Percentiles rank a stretch among this genome's conserved stretches.
Evolutionary conservation across 179 eudicot species (phyloP).

Genomic region (Drosera spatulata): DNA sequence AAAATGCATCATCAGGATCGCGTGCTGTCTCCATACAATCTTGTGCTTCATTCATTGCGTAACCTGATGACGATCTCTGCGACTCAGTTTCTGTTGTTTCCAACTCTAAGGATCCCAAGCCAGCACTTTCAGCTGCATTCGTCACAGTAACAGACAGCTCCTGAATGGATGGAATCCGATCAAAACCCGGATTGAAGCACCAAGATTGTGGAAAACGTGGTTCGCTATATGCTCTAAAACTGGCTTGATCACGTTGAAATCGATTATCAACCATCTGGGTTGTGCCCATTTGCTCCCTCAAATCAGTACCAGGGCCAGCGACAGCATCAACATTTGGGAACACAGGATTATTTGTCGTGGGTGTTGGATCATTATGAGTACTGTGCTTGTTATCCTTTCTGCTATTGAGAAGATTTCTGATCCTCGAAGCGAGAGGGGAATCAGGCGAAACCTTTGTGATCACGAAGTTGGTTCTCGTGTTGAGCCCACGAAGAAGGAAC

Average conservation of each 20-base stretch:
- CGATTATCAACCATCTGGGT: conserved; percentile 39
- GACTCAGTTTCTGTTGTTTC: conserved; percentile 57
- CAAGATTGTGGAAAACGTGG: conserved; percentile 14
- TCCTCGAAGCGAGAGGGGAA: conserved; percentile 73
- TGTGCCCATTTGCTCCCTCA: conserved; percentile 5
- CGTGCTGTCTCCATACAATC: conserved; percentile 46
- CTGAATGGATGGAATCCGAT: conserved; percentile 15
- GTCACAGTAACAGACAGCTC: conserved; percentile 22
- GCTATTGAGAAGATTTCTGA: conserved; percentile 52
- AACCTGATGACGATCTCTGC: conserved; percentile 49
- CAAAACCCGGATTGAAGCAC: conserved; percentile 13
- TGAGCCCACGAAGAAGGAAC: conserved; percentile 67
- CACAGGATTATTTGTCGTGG: not conserved
- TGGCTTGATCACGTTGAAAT: conserved; percentile 49
- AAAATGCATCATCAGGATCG: conserved; percentile 54
- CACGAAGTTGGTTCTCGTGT: conserved; percentile 67
- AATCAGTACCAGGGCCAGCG: conserved; percentile 4
- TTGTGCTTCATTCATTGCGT: conserved; percentile 37
- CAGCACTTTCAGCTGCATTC: conserved; percentile 9
- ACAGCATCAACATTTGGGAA: not conserved
- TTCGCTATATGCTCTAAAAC: conserved; percentile 23
- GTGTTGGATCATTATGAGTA: not conserved
- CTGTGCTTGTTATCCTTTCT: conserved; percentile 24
- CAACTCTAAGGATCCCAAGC: conserved; percentile 26
- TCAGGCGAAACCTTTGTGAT: conserved; percentile 45